phyloP scores from a whole-genome alignment of 805 yeast genomes.

The Candida qinlingensis region DNA sequence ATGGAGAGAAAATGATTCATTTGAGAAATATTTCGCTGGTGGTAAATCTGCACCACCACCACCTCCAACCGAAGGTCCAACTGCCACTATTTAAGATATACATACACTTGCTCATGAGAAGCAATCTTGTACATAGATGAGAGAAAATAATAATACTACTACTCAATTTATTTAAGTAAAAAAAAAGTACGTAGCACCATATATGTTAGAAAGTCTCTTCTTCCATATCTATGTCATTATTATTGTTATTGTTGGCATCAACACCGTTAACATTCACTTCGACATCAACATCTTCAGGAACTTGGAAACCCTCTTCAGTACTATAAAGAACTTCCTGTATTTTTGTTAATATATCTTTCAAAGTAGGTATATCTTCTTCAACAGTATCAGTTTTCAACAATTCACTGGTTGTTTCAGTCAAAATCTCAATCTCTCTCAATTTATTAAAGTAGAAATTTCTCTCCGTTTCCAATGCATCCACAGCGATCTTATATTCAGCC shows the following conservation, averaged over 20 bases:
- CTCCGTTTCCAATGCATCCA: slow-evolving; percentile 70
- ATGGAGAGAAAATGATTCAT: slow-evolving; percentile 76
- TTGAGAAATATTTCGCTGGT: slow-evolving; percentile 70
- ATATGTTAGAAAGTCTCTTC: slow-evolving; percentile 29
- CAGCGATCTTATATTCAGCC: slow-evolving; percentile 50
- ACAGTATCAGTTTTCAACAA: slow-evolving; percentile 32
- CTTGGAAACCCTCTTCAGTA: slow-evolving; percentile 80
- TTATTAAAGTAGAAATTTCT: slow-evolving; percentile 89
- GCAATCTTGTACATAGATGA: neutral
- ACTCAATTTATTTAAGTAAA: no score
- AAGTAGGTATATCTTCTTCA: slow-evolving; percentile 25
- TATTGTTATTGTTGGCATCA: no score
- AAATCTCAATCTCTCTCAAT: slow-evolving; percentile 79
- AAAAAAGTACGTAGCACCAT: no score
- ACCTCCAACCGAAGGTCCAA: slow-evolving; percentile 8
- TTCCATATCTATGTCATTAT: slow-evolving; percentile 26
- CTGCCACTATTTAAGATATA: neutral
- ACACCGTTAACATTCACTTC: neutral
- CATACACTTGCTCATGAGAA: neutral
- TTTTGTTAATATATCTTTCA: slow-evolving; percentile 45
- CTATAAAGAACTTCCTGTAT: slow-evolving; percentile 74
- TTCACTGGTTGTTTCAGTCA: slow-evolving; percentile 61
- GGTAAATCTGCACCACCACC: slow-evolving; percentile 20
- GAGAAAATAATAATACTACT: neutral
- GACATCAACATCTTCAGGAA: slow-evolving; percentile 34